These are phyloP conservation scores for Asterophora lycoperdoides DNA, from an alignment of 768 basidiomycete species.

Conservation along the genomic window DNA sequence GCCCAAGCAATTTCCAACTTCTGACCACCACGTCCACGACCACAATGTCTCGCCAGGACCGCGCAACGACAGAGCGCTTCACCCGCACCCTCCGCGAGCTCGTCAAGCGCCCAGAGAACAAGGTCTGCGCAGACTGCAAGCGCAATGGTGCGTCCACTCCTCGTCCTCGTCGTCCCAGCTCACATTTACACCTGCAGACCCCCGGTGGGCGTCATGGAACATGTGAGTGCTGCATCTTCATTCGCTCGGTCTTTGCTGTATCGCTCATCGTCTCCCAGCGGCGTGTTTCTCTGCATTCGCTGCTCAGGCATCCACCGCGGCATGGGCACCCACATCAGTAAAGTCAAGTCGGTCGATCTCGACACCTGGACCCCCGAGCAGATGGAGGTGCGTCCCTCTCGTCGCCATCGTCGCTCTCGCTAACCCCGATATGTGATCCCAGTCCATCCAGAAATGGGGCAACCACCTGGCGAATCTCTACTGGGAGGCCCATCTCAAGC, in stretches of 20 bases:
- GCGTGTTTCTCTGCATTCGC: slow-evolving; percentile 92
- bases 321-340: slow-evolving; percentile 98
- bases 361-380: slow-evolving; percentile 98
- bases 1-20: not conserved
- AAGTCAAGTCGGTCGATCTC: slow-evolving; percentile 95
- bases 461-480: slow-evolving; percentile 90
- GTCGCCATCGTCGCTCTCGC: not conserved
- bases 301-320: slow-evolving; percentile 97
- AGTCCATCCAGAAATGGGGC: slow-evolving; percentile 93
- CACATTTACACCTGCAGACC: slow-evolving; percentile 51
- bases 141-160: slow-evolving; percentile 67
- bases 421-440: not conserved
- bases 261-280: slow-evolving; percentile 40
- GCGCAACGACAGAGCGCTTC: slow-evolving; percentile 78
- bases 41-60: slow-evolving; percentile 64
- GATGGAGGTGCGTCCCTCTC: slow-evolving; percentile 74
- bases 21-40: slow-evolving; percentile 11
- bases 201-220: slow-evolving; percentile 98
- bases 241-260: not conserved
- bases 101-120: slow-evolving; percentile 88
- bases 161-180: slow-evolving; percentile 8
- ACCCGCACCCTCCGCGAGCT: slow-evolving; percentile 78
- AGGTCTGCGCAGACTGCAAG: slow-evolving; percentile 94
- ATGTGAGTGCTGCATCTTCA: slow-evolving; percentile 53
- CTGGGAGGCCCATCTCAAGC: slow-evolving; percentile 94